A percentile compares a stretch with the other conserved stretches of the same genome.
These are phyloP conservation scores for Microsporum audouinii DNA, from an alignment of 2,329 filamentous ascomycete genomes.

Conservation along the genomic window DNA sequence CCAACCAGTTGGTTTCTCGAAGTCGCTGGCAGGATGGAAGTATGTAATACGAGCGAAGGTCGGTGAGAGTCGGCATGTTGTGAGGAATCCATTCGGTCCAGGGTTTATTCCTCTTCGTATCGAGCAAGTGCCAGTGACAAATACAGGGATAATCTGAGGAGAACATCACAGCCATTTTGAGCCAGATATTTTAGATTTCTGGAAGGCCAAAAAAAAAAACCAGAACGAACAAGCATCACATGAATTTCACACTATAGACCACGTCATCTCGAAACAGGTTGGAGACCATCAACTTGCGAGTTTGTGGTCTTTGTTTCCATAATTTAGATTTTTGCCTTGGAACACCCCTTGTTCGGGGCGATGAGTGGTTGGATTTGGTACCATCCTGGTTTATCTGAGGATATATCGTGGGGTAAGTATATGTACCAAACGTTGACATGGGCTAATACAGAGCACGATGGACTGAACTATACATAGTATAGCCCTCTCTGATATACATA, in stretches of 20 bases:
- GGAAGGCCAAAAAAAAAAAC: neutral
- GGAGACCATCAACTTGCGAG: neutral
- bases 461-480: neutral
- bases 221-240: neutral
- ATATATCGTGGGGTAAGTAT: conserved; percentile 2
- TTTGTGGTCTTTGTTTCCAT: neutral
- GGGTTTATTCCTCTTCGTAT: neutral
- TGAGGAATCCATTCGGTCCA: neutral
- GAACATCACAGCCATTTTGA: neutral
- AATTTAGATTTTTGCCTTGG: neutral
- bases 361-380: neutral
- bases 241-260: neutral
- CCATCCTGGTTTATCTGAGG: neutral
- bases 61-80: neutral
- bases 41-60: neutral
- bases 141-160: neutral
- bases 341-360: neutral
- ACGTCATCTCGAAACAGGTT: neutral
- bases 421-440: neutral
- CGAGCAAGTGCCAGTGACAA: neutral
- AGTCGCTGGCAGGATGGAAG: neutral
- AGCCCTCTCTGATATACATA: neutral
- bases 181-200: neutral
- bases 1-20: neutral
- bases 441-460: neutral